Percentiles rank a stretch among this genome's conserved stretches.
Evolutionary conservation across 73 alveolate genomes (phyloP).

Genomic region (Tetrahymena malaccensis): DNA sequence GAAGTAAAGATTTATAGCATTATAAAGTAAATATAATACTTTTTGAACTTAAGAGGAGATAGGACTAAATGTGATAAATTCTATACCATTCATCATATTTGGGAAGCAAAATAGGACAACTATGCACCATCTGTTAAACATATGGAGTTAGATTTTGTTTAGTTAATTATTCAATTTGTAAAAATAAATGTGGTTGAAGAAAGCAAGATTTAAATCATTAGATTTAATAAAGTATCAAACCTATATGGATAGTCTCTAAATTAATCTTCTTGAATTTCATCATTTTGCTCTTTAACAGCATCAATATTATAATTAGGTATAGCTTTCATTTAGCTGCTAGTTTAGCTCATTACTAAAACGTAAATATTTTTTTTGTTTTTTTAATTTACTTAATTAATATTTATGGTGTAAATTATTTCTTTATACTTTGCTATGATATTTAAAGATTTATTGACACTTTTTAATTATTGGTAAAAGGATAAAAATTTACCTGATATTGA

Average conservation of each 20-base stretch:
- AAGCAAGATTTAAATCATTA: too few relatives aligned
- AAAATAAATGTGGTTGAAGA: neutral
- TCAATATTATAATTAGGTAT: neutral
- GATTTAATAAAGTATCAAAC: too few relatives aligned
- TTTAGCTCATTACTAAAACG: neutral
- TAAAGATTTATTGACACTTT: too few relatives aligned
- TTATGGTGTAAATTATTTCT: neutral
- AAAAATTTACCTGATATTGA: too few relatives aligned
- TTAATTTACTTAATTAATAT: too few relatives aligned
- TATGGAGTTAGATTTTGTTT: too few relatives aligned
- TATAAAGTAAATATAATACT: neutral
- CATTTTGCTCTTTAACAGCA: neutral
- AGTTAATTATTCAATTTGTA: too few relatives aligned
- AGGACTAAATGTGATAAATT: conserved; percentile 52
- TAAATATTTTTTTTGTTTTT: too few relatives aligned
- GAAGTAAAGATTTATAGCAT: neutral
- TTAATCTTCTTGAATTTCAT: neutral
- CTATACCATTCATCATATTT: conserved; percentile 35
- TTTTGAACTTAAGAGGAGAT: conserved; percentile 36
- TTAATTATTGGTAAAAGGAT: too few relatives aligned
- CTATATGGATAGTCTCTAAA: neutral
- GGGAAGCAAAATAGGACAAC: conserved; percentile 47
- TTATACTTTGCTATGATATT: too few relatives aligned
- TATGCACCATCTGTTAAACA: conserved; percentile 7
- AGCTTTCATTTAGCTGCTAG: neutral